Conservation (phyloP, 2,329 filamentous ascomycete genomes). For the Diaporthe caulivora region DNA sequence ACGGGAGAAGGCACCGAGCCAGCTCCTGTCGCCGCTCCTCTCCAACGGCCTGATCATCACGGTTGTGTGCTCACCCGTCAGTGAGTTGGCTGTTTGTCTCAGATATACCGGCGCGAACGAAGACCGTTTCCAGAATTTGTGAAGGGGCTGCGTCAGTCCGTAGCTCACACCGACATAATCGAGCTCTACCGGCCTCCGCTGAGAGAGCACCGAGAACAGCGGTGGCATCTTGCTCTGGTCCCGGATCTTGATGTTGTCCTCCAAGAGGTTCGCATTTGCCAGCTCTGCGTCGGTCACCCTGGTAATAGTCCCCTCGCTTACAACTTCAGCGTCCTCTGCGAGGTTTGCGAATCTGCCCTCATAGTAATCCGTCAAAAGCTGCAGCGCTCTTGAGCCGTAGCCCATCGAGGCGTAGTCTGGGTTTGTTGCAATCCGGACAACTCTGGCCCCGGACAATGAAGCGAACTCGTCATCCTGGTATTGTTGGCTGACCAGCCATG, state of each 20-base stretch:
- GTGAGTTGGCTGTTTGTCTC: constrained; percentile 91
- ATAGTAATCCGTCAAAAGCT: constrained; percentile 92
- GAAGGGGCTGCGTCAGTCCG: constrained; percentile 86
- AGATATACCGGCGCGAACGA: constrained; percentile 92
- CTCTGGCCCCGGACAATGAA: constrained; percentile 87
- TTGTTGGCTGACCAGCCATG: constrained; percentile 97
- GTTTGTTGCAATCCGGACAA: constrained; percentile 96
- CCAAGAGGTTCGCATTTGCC: constrained; percentile 78
- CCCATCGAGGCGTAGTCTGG: constrained; percentile 94
- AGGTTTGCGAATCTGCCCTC: constrained; percentile 91
- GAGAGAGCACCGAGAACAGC: constrained; percentile 87
- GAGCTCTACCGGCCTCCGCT: constrained; percentile 82
- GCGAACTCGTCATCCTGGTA: constrained; percentile 99
- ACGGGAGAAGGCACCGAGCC: constrained; percentile 90
- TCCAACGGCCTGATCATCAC: constrained; percentile 92
- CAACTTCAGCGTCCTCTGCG: constrained; percentile 73
- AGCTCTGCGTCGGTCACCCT: constrained; percentile 88
- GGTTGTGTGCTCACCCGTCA: constrained; percentile 97
- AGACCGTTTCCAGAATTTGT: constrained; percentile 96
- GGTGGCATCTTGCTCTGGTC: constrained; percentile 94
- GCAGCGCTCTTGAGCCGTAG: constrained; percentile 89
- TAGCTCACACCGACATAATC: constrained; percentile 98
- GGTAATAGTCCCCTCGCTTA: constrained; percentile 74
- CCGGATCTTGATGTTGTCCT: constrained; percentile 90
- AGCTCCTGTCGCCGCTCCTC: constrained; percentile 76